A percentile compares a stretch with the other conserved stretches of the same genome.
These are phyloP conservation scores for Colletotrichum euphorbiae DNA, from an alignment of 2,329 filamentous ascomycete species.

Conservation along the genomic window DNA sequence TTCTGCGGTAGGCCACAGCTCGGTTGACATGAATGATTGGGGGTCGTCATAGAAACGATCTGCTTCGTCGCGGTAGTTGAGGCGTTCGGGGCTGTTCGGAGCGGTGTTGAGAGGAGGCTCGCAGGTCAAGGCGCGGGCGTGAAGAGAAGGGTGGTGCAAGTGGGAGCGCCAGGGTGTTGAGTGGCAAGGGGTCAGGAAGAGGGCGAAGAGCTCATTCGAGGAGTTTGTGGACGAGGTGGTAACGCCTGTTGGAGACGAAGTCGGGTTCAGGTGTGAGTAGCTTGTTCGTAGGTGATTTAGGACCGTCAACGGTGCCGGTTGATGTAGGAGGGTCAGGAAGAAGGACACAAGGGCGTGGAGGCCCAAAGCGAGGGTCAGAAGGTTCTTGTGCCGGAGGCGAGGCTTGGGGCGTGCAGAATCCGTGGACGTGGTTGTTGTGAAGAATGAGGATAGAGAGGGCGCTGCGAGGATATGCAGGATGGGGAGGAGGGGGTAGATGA, in stretches of 20 bases:
- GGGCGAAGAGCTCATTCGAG: conserved; percentile 68
- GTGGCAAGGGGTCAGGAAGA: conserved; percentile 96
- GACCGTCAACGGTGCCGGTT: conserved; percentile 81
- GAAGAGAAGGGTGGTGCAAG: conserved; percentile 78
- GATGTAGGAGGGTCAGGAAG: conserved; percentile 83
- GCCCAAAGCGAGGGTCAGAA: conserved; percentile 69
- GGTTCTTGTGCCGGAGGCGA: conserved; percentile 61
- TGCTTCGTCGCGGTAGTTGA: conserved; percentile 85
- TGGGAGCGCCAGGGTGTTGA: conserved; percentile 95
- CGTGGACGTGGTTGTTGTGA: conserved; percentile 56
- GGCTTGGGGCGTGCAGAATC: conserved; percentile 44
- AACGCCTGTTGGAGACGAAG: conserved; percentile 42
- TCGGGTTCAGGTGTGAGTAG: conserved; percentile 70
- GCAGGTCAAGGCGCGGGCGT: conserved; percentile 88
- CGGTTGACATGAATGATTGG: conserved; percentile 63
- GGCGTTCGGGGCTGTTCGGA: conserved; percentile 70
- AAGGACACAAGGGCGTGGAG: conserved; percentile 77
- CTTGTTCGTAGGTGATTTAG: conserved; percentile 79
- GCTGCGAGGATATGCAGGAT: conserved; percentile 86
- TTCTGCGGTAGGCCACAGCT: conserved; percentile 63
- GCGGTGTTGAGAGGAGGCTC: conserved; percentile 82
- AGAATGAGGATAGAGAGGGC: conserved; percentile 73
- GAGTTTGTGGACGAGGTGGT: conserved; percentile 49
- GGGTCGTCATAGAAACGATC: conserved; percentile 86
- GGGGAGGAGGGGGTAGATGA: conserved; percentile 92